Evolutionary conservation across 768 basidiomycete species (phyloP).

Genomic region (Agrocybe praecox): DNA sequence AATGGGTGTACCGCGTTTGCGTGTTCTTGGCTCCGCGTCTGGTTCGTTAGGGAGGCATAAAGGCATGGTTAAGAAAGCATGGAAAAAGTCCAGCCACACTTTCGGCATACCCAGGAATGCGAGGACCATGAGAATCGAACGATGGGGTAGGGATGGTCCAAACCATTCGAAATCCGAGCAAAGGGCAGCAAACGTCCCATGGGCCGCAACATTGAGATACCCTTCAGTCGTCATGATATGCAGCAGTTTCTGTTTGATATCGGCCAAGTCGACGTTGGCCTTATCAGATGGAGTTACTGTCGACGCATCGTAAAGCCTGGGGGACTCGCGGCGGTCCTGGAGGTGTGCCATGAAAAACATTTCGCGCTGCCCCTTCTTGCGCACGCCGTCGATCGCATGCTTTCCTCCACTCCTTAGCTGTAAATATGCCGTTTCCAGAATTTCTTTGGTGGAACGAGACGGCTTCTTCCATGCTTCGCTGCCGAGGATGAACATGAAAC

Average conservation of each 20-base stretch:
- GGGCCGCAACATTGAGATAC: slow-evolving; percentile 37
- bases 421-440: slow-evolving; percentile 14
- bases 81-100: slow-evolving; percentile 36
- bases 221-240: slow-evolving; percentile 43
- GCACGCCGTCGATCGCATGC: slow-evolving; percentile 26
- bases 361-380: slow-evolving; percentile 22
- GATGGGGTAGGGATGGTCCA: slow-evolving; percentile 45
- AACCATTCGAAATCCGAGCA: slow-evolving; percentile 51
- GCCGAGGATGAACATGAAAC: slow-evolving; percentile 16
- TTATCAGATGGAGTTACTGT: slow-evolving; percentile 5
- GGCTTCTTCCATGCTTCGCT: slow-evolving; percentile 12
- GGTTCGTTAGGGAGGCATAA: slow-evolving; percentile 32
- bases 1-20: slow-evolving; percentile 45
- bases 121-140: slow-evolving; percentile 39
- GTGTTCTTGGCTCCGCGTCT: slow-evolving; percentile 25
- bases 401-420: slow-evolving; percentile 19
- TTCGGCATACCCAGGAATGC: slow-evolving; percentile 41
- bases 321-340: slow-evolving; percentile 15
- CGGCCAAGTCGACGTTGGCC: neutral
- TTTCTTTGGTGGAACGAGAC: neutral
- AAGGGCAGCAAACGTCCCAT: slow-evolving; percentile 35
- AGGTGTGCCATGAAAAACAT: slow-evolving; percentile 40
- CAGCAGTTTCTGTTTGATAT: slow-evolving; percentile 40
- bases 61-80: slow-evolving; percentile 33
- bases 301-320: slow-evolving; percentile 6